A percentile compares a stretch with the other conserved stretches of the same genome.
These are phyloP conservation scores for Trichosporon sp. DNA, from an alignment of 1,284 basidiomycete genomes.

Conservation along the genomic window DNA sequence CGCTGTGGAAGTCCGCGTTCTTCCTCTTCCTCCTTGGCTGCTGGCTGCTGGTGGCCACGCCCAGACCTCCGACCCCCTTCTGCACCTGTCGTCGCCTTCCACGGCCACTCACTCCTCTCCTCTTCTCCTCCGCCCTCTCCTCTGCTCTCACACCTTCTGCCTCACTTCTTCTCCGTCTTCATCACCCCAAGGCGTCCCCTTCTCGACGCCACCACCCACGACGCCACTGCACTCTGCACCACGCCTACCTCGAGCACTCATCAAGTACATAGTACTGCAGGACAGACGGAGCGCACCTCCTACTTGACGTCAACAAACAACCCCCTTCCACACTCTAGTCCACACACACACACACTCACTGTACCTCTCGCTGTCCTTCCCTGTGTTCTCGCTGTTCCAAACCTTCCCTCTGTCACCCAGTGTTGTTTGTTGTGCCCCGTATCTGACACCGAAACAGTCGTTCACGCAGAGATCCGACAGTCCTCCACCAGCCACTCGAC, in stretches of 20 bases:
- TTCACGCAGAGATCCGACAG: neutral
- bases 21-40: neutral
- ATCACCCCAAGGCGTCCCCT: neutral
- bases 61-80: conserved; percentile 15
- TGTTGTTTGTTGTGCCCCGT: neutral
- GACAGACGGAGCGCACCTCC: neutral
- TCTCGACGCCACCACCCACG: conserved; percentile 12
- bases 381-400: neutral
- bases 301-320: conserved; percentile 2
- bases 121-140: neutral
- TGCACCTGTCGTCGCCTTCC: neutral
- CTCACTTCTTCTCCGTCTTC: neutral
- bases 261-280: neutral
- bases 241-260: neutral
- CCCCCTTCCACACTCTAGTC: neutral
- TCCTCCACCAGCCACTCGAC: neutral
- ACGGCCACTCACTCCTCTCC: neutral
- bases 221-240: conserved; percentile 8
- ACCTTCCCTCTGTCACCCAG: too few relatives aligned
- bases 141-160: neutral
- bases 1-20: neutral
- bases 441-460: conserved; percentile 7
- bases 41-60: neutral
- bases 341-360: neutral
- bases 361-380: neutral